These are phyloP conservation scores for Stipa capillata DNA, from an alignment of 176 grass and related monocot species.

Conservation along the genomic window DNA sequence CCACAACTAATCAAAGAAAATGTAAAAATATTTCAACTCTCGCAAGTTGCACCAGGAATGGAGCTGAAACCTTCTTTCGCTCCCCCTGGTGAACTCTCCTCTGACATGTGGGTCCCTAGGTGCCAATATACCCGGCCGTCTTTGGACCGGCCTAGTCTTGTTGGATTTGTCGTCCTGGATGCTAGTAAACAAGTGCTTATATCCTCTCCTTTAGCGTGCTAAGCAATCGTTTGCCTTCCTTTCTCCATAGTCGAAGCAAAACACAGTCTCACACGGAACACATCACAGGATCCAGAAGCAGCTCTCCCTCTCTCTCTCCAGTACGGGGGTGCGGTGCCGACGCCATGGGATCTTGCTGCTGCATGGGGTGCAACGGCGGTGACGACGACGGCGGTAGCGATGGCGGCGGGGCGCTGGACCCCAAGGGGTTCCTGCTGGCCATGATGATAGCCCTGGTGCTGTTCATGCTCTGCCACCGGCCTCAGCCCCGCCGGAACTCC, in stretches of 20 bases:
- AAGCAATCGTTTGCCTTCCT: constrained; percentile 21
- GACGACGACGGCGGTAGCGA: neutral
- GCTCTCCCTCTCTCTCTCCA: too few relatives aligned
- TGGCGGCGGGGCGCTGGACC: neutral
- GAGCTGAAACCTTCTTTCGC: neutral
- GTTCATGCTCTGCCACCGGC: constrained; percentile 54
- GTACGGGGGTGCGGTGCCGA: neutral
- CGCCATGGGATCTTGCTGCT: constrained; percentile 65
- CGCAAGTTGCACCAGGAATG: neutral
- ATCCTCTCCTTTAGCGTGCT: neutral
- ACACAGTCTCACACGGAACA: too few relatives aligned
- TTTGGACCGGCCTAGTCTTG: neutral
- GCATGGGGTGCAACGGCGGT: constrained; percentile 24
- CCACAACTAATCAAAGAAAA: neutral
- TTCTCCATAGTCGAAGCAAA: constrained; percentile 18
- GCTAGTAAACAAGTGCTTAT: constrained; percentile 12
- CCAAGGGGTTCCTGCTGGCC: constrained; percentile 51
- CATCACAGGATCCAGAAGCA: neutral
- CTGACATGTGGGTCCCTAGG: neutral
- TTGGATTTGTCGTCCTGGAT: neutral
- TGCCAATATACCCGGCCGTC: neutral
- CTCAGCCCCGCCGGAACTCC: constrained; percentile 36
- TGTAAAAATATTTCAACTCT: neutral
- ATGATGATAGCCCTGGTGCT: constrained; percentile 73
- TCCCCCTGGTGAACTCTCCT: too few relatives aligned